Evolutionary conservation across 164 flowering plant species (phyloP), one percentile per base, ranked within the genome.

Genomic region (Chimonanthus salicifolius): DNA sequence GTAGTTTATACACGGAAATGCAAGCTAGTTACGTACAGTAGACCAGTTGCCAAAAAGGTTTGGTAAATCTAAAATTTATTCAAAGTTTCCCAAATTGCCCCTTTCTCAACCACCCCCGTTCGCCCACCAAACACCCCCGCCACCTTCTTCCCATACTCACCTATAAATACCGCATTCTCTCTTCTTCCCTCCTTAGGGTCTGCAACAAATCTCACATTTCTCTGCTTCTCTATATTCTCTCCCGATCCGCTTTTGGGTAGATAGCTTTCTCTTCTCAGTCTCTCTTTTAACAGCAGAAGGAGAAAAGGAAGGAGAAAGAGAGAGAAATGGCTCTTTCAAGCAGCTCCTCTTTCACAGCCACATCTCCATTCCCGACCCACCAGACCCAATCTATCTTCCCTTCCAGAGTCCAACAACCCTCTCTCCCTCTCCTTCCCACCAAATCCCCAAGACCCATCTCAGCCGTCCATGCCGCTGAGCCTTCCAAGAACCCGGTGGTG

Each of bases 381-480:
- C 70, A 76, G 50, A 7, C 72, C 63, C 43, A 69, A 58, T 62
- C 80, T 13, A 71, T 75, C 58, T 72, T 69, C 71, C 72, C 74
- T 1, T 76, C 73, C 78, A 78, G 76, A 47, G 13, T 69, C 72
- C 67, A 67, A 68, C 80, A 73, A 66, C 49, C 75, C 68, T 64
- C 69, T 46, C 21, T 74, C 21, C 63, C 74, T 44, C 58, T 66
- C 10, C 69, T 71, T 63, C 67, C 76, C 58, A 46, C 77, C 63
- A 64, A 72, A 76, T 67, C 77, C 77, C 5, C 68, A 72, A 76
- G 63, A 67, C 80, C 83, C 16, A 80, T 87, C 80, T 80, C 88
- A 47, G 90, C 92, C 77, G 88, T 88, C 70, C 88, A 89, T 47
- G 80, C 92, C 50, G 80, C 89, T 10, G 90, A 87, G 49, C 79